Conservation (phyloP, 2,329 filamentous ascomycete species). For the Arthrobotrys conoides region DNA sequence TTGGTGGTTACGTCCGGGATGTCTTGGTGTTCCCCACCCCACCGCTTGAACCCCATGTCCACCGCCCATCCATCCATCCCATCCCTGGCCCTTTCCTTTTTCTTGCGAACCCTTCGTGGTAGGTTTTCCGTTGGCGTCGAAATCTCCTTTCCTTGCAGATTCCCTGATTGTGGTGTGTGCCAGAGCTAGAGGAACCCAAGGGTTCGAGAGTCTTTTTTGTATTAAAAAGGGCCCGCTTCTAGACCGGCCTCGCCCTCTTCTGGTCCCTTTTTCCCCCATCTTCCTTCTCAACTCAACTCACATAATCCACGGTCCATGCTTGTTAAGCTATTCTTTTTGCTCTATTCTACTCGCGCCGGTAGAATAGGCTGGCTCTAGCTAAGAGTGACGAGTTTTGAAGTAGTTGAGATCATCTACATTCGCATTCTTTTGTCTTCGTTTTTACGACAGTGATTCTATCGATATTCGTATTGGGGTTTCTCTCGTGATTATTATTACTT, state of each 20-base stretch:
- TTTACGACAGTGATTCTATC: too few species aligned
- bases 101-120: conserved; percentile 12
- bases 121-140: conserved; percentile 59
- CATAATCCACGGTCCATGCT: conserved; percentile 11
- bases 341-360: too few species aligned
- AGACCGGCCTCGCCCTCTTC: conserved; percentile 60
- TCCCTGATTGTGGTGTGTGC: conserved; percentile 44
- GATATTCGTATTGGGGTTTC: too few species aligned
- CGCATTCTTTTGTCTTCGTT: too few species aligned
- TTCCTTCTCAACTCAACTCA: conserved; percentile 23
- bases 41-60: conserved; percentile 38
- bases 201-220: conserved; percentile 31
- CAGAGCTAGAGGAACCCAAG: too few species aligned
- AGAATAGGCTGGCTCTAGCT: conserved; percentile 1
- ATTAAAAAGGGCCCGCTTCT: conserved; percentile 61
- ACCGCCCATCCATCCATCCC: neutral
- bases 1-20: conserved; percentile 24
- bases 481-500: neutral
- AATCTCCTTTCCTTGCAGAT: conserved; percentile 58
- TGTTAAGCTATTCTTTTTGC: conserved; percentile 13
- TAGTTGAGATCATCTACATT: too few species aligned
- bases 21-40: conserved; percentile 53
- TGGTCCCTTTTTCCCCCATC: neutral
- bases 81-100: conserved; percentile 16
- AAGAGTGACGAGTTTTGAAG: too few species aligned